These are phyloP conservation scores for Fusarium robinianum DNA, from an alignment of 2,329 filamentous ascomycete genomes.

Conservation along the genomic window DNA sequence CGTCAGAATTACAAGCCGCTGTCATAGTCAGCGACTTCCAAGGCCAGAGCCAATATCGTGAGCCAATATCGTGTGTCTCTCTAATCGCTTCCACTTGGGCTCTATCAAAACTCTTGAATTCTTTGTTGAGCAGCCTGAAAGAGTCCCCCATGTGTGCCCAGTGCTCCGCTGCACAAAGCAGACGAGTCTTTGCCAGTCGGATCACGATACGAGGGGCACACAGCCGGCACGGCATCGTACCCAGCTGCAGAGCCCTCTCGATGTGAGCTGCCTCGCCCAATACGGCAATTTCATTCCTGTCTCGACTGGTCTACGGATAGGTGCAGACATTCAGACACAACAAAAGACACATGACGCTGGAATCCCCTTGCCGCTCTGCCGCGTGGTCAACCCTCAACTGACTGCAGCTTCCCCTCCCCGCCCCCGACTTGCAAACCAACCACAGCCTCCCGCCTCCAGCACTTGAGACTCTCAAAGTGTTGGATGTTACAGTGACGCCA, in stretches of 20 bases:
- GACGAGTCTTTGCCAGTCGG: no score
- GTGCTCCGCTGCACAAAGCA: background rate
- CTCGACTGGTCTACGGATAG: slow-evolving; percentile 6
- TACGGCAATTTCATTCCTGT: slow-evolving; percentile 13
- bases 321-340: slow-evolving; percentile 6
- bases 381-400: slow-evolving; percentile 7
- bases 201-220: slow-evolving; percentile 6
- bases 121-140: background rate
- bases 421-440: no score
- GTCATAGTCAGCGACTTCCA: slow-evolving; percentile 12
- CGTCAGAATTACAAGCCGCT: slow-evolving; percentile 15
- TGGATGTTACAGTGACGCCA: slow-evolving; percentile 32
- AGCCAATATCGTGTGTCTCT: slow-evolving; percentile 1
- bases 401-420: no score
- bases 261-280: slow-evolving; percentile 6
- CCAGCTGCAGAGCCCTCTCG: slow-evolving; percentile 3
- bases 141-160: background rate
- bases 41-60: slow-evolving; percentile 8
- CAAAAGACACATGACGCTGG: slow-evolving; percentile 18
- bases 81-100: no score
- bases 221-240: slow-evolving; percentile 18
- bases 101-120: slow-evolving; percentile 1
- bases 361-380: slow-evolving; percentile 9
- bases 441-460: no score
- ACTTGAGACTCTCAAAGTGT: slow-evolving; percentile 31